These are phyloP conservation scores for Tardiomyces digboiensis DNA, from an alignment of 1,139 yeast genomes.

Conservation along the genomic window DNA sequence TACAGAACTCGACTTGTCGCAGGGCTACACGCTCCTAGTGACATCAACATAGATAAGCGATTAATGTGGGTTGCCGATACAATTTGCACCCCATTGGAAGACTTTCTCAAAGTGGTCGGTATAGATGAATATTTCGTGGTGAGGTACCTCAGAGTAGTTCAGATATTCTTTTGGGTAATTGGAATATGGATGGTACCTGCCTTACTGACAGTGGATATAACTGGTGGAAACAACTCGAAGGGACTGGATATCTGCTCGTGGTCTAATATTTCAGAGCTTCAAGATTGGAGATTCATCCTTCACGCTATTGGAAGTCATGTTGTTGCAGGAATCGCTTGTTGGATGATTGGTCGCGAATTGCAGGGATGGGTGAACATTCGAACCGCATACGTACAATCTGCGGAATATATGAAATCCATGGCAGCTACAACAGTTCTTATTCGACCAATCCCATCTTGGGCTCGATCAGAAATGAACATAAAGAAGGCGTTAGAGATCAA, in stretches of 20 bases:
- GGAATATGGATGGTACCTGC: conserved; percentile 15
- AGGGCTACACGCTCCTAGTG: not conserved
- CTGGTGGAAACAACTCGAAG: conserved; percentile 6
- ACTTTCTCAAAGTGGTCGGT: conserved; percentile 14
- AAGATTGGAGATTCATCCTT: not conserved
- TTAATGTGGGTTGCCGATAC: conserved; percentile 18
- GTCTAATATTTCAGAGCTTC: conserved; percentile 13
- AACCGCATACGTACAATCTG: not conserved
- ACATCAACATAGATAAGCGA: not conserved
- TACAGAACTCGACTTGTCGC: conserved; percentile 22
- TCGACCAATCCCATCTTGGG: not conserved
- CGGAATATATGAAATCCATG: not conserved
- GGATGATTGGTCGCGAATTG: not conserved
- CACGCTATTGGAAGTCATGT: not conserved
- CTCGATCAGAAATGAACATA: not conserved
- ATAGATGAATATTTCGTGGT: conserved; percentile 26
- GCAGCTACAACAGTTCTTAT: not conserved
- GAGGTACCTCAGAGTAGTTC: conserved; percentile 17
- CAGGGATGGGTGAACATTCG: not conserved
- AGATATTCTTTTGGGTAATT: conserved; percentile 10
- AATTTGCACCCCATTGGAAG: conserved; percentile 7
- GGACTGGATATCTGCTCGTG: conserved; percentile 21
- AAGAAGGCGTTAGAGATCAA: not conserved
- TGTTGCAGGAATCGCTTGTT: not conserved
- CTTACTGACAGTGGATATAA: conserved; percentile 20